These are phyloP conservation scores for Curvularia hawaiiensis DNA, from an alignment of 2,329 filamentous ascomycete species.

Conservation along the genomic window DNA sequence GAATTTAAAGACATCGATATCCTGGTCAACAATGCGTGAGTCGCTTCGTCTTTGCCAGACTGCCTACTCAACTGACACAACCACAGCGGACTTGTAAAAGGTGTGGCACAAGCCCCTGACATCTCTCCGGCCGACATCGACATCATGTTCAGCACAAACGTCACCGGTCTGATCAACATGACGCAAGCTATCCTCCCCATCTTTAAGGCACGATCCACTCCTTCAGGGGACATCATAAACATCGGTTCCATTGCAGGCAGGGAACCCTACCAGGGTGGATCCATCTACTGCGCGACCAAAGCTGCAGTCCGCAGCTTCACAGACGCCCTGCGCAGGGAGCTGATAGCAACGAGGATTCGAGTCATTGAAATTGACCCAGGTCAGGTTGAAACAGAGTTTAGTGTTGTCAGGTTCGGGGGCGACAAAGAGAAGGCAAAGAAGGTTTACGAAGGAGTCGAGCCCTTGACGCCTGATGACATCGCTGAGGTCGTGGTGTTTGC, in stretches of 20 bases:
- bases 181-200: slow-evolving; percentile 87
- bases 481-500: slow-evolving; percentile 89
- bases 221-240: slow-evolving; percentile 89
- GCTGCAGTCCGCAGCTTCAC: slow-evolving; percentile 86
- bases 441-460: slow-evolving; percentile 75
- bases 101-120: slow-evolving; percentile 81
- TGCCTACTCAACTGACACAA: not conserved
- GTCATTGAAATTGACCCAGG: slow-evolving; percentile 90
- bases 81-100: slow-evolving; percentile 77
- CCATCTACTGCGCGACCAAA: slow-evolving; percentile 94
- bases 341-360: slow-evolving; percentile 78
- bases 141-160: slow-evolving; percentile 90
- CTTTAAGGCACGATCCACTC: slow-evolving; percentile 65
- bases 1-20: slow-evolving; percentile 87
- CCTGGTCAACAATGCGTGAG: slow-evolving; percentile 69
- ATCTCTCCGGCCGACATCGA: slow-evolving; percentile 83
- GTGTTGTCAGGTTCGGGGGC: slow-evolving; percentile 83
- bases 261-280: slow-evolving; percentile 82
- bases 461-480: slow-evolving; percentile 87
- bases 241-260: slow-evolving; percentile 91
- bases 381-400: slow-evolving; percentile 94
- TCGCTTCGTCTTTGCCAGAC: not conserved
- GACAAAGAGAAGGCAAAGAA: slow-evolving; percentile 89
- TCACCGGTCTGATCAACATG: slow-evolving; percentile 94
- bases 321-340: slow-evolving; percentile 79